Evolutionary conservation across 768 basidiomycete species (phyloP).

Genomic region (Brasilioporus rufonigricans): DNA sequence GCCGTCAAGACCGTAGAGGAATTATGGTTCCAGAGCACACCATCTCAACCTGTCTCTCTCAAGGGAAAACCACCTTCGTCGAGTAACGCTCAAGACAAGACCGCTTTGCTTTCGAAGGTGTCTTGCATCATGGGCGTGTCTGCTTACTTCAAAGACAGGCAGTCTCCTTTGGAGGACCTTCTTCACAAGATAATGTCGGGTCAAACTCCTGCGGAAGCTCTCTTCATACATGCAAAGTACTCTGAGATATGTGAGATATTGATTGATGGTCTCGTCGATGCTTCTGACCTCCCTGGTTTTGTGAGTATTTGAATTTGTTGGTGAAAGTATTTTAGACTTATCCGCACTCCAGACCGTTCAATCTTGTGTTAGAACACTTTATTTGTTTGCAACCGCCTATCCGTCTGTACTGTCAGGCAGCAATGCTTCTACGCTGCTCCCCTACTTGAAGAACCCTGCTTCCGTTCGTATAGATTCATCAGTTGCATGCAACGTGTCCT

Average conservation of each 20-base stretch:
- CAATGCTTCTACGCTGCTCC: constrained; percentile 82
- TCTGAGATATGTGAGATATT: constrained; percentile 79
- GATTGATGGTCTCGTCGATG: constrained; percentile 88
- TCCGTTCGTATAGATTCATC: constrained; percentile 49
- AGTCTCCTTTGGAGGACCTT: constrained; percentile 81
- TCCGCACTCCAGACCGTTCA: constrained; percentile 58
- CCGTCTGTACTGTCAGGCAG: constrained; percentile 80
- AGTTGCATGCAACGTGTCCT: neutral
- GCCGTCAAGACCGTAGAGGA: constrained; percentile 90
- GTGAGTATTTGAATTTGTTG: constrained; percentile 41
- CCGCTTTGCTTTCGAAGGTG: constrained; percentile 59
- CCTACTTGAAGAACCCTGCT: constrained; percentile 82
- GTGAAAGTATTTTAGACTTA: neutral
- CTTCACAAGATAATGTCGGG: constrained; percentile 78
- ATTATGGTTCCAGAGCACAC: constrained; percentile 69
- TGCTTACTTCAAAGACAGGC: constrained; percentile 76
- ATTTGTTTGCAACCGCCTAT: constrained; percentile 78
- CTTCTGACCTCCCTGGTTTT: constrained; percentile 73
- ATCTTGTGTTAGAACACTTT: constrained; percentile 82
- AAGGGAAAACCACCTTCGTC: constrained; percentile 38
- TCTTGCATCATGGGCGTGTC: constrained; percentile 84
- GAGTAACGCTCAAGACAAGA: constrained; percentile 46
- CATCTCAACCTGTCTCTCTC: constrained; percentile 31
- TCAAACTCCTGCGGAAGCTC: constrained; percentile 57
- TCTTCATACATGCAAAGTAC: constrained; percentile 63